Percentiles rank a stretch among this genome's conserved stretches.
Conservation (phyloP, 2,329 filamentous ascomycete species). For the Aspergillus oerlinghausenensis region DNA sequence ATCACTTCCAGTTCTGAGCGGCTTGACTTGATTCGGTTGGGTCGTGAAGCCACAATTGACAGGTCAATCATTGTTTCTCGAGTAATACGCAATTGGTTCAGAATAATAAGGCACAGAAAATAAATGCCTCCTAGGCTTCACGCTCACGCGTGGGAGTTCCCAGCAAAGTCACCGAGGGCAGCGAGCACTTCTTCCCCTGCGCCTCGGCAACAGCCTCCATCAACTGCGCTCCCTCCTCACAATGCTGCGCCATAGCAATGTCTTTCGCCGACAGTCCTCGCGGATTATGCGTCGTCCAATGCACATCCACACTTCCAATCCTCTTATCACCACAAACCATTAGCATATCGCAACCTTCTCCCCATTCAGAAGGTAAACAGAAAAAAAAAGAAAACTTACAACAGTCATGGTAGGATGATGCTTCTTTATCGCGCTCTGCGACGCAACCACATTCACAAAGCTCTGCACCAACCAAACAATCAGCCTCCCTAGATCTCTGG, state of each 20-base stretch:
- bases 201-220: conserved; percentile 30
- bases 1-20: not conserved
- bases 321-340: conserved; percentile 19
- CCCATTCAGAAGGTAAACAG: not conserved
- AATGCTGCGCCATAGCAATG: conserved; percentile 32
- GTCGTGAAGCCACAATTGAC: not conserved
- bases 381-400: conserved; percentile 22
- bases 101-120: not conserved
- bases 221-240: conserved; percentile 31
- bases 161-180: not conserved
- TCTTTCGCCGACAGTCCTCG: conserved; percentile 37
- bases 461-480: conserved; percentile 18
- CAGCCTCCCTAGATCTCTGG: not conserved
- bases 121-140: too few species aligned
- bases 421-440: conserved; percentile 33
- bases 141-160: not conserved
- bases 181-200: conserved; percentile 28
- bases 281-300: conserved; percentile 39
- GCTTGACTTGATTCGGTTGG: not conserved
- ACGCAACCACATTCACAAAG: conserved; percentile 35
- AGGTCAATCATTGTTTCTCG: not conserved
- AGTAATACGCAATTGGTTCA: not conserved
- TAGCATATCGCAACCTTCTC: not conserved
- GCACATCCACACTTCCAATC: conserved; percentile 34
- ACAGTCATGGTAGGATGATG: conserved; percentile 38